Base-by-base conservation (phyloP, 805 yeast genomes). In the Candida ovalis region DNA sequence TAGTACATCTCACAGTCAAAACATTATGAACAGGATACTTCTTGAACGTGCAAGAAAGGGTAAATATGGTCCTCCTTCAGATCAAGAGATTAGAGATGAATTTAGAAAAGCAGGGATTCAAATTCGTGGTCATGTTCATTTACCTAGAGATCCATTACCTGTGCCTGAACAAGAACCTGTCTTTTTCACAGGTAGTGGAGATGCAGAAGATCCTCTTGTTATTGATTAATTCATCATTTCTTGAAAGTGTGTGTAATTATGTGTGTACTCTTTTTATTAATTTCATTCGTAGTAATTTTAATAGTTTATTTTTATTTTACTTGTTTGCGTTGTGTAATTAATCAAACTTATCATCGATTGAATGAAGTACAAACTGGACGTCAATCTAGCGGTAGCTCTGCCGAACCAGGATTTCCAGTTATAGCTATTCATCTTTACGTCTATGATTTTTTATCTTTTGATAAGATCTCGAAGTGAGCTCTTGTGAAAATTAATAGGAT, bases 131-230 rank as follows among this genome's bases (percentile, higher is more conserved):
- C 35, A 8, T 8, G 5, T 15, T 30, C 17, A 6, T 12, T 12
- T 30, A 15, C 35, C 35, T 12, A n/a, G n/a, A n/a, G n/a, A 30
- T 30, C 6, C 30, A 7, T 4, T 15, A 22, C n/a, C 23, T 18
- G 17, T 19, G 18, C 12, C 21, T 3, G 27, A 30, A 9, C 5
- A 38, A 21, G 57, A 47, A 7, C 66, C 61, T 13, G 62, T 63
- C 1, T 64, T 63, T 42, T 59, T 63, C 44, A 52, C 58, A 2
- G 68, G 68, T 18, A 62, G 59, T 19, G 69, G 69, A 13, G 63
- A 55, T 15, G 59, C 49, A 23, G 66, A 63, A 39, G 69, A 65
- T 48, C 69, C 69, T 2, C 53, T 64, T 32, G 64, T 64, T 3
- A 52, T 65, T 17, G 69, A 64, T 43, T 63, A 27, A 42, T 33